phyloP scores from a whole-genome alignment of 179 eudicot species.

The Drosera spatulata region DNA sequence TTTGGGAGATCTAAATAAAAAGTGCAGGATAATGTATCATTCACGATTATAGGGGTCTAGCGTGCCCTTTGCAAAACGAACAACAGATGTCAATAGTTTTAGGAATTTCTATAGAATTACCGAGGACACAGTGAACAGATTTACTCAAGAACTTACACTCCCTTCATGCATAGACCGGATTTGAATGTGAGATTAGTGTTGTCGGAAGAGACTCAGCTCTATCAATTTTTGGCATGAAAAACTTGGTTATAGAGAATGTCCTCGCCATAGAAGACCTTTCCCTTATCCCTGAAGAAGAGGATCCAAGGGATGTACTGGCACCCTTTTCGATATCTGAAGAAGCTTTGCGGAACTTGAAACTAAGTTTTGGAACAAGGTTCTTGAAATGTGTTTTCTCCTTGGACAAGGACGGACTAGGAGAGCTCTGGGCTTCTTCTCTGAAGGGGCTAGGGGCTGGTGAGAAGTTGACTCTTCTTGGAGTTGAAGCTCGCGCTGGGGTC shows the following conservation, averaged over 20 bases:
- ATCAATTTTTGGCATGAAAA: too few species aligned
- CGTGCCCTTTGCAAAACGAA: too few species aligned
- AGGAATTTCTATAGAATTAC: too few species aligned
- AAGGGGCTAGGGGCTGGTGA: constrained; percentile 41
- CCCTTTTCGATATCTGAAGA: constrained; percentile 46
- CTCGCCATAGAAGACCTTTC: constrained; percentile 48
- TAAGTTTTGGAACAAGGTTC: constrained; percentile 55
- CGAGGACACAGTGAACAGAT: too few species aligned
- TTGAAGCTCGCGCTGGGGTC: constrained; percentile 52
- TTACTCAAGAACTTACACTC: too few species aligned
- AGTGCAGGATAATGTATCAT: too few species aligned
- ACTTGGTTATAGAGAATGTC: constrained; percentile 56
- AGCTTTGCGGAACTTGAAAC: constrained; percentile 46
- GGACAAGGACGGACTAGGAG: constrained; percentile 38
- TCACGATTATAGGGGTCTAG: too few species aligned
- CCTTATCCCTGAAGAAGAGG: constrained; percentile 35
- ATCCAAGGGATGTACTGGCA: constrained; percentile 31
- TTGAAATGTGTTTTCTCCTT: constrained; percentile 47
- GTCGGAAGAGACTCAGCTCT: too few species aligned
- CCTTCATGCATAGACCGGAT: too few species aligned
- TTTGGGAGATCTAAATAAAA: too few species aligned
- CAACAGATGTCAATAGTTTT: too few species aligned
- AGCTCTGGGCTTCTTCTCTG: constrained; percentile 25
- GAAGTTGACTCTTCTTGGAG: constrained; percentile 79
- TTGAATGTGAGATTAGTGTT: too few species aligned